phyloP scores from a whole-genome alignment of 257 asterid species.

The Solanum rostratum region DNA sequence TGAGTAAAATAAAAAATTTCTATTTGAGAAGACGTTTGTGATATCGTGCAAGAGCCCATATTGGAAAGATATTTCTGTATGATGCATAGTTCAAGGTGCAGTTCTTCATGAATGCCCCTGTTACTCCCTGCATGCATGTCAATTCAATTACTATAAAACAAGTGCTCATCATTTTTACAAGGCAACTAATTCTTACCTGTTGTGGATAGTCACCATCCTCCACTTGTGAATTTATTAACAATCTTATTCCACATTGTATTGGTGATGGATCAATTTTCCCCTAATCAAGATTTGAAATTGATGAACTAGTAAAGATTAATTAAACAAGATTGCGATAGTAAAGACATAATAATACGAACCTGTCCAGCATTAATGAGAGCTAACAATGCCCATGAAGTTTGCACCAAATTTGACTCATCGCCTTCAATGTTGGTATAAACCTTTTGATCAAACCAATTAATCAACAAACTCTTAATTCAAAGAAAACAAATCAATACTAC shows the following conservation, averaged over 20 bases:
- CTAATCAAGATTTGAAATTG: not conserved
- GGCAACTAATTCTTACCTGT: slow-evolving; percentile 18
- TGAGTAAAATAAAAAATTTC: not conserved
- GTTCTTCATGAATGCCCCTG: slow-evolving; percentile 30
- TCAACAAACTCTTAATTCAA: not conserved
- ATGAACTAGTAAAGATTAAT: too few relatives aligned
- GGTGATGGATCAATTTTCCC: slow-evolving; percentile 29
- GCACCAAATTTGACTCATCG: slow-evolving; percentile 35
- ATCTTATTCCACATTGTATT: slow-evolving; percentile 25
- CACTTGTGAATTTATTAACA: slow-evolving; percentile 35
- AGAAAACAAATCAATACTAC: not conserved
- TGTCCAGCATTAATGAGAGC: slow-evolving; percentile 34
- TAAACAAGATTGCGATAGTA: too few relatives aligned
- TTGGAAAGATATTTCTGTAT: slow-evolving; percentile 32
- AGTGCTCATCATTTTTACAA: too few relatives aligned
- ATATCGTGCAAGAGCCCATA: slow-evolving; percentile 39
- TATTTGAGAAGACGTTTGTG: slow-evolving; percentile 7
- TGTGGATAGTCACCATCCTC: slow-evolving; percentile 46
- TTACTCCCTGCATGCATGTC: too few relatives aligned
- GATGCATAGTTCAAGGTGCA: slow-evolving; percentile 28
- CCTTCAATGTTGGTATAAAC: slow-evolving; percentile 31
- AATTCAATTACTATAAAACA: too few relatives aligned
- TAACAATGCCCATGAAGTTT: slow-evolving; percentile 47
- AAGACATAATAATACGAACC: slow-evolving; percentile 3
- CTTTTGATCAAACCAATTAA: slow-evolving; percentile 5